Percentiles rank a stretch among this genome's conserved stretches.
Evolutionary conservation across 768 basidiomycete genomes (phyloP).

Genomic region (Suillus luteus): DNA sequence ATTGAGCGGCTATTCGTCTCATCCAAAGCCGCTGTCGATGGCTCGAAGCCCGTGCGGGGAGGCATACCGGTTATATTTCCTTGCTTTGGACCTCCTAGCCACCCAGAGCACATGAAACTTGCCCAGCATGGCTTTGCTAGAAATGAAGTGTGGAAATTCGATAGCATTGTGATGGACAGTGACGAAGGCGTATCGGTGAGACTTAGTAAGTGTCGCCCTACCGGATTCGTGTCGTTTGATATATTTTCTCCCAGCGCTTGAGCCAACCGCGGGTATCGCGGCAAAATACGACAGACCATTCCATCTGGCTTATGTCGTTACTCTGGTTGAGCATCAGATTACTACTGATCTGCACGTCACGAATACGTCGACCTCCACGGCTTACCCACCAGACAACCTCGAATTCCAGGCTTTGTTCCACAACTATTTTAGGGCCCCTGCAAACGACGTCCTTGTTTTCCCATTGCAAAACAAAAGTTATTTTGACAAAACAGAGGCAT

Average conservation of each 20-base stretch:
- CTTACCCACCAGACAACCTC: slow-evolving; percentile 45
- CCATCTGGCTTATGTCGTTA: slow-evolving; percentile 78
- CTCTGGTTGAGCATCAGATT: slow-evolving; percentile 71
- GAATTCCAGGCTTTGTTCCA: slow-evolving; percentile 95
- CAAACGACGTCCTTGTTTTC: slow-evolving; percentile 57
- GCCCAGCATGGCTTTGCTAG: slow-evolving; percentile 93
- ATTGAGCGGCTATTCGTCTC: slow-evolving; percentile 82
- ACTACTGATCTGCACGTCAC: slow-evolving; percentile 79
- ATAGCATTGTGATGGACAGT: slow-evolving; percentile 64
- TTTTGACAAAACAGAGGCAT: slow-evolving; percentile 78
- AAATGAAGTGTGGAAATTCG: slow-evolving; percentile 71
- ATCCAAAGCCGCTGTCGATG: slow-evolving; percentile 76
- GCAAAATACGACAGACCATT: slow-evolving; percentile 66
- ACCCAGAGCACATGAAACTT: slow-evolving; percentile 69
- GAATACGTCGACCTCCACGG: slow-evolving; percentile 56
- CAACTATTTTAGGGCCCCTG: slow-evolving; percentile 77
- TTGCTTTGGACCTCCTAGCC: slow-evolving; percentile 85
- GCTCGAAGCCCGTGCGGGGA: slow-evolving; percentile 71
- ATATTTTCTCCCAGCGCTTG: slow-evolving; percentile 50
- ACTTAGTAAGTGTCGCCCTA: slow-evolving; percentile 55
- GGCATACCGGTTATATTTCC: slow-evolving; percentile 72
- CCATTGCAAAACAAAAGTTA: slow-evolving; percentile 67
- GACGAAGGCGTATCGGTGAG: slow-evolving; percentile 72
- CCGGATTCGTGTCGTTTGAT: slow-evolving; percentile 1
- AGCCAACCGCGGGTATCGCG: slow-evolving; percentile 58